phyloP scores from a whole-genome alignment of 2,329 filamentous ascomycete genomes.

The Beauveria varroae region DNA sequence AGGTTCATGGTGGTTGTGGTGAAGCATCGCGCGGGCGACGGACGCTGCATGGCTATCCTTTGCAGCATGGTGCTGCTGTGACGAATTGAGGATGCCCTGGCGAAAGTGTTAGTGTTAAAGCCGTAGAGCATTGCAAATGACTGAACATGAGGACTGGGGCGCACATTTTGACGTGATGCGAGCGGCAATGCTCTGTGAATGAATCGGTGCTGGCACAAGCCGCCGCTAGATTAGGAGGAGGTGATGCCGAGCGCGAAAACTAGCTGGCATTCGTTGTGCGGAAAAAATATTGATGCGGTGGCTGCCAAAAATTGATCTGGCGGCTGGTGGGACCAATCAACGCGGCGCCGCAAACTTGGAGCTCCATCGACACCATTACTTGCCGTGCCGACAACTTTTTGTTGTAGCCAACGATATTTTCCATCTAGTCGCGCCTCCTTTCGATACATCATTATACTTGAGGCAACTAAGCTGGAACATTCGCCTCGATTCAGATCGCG shows the following conservation, averaged over 20 bases:
- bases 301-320: background rate
- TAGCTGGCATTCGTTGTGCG: background rate
- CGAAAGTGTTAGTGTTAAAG: background rate
- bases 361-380: constrained; percentile 3
- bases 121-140: background rate
- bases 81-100: constrained; percentile 9
- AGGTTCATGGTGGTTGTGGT: constrained; percentile 1
- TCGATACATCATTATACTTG: background rate
- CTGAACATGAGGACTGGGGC: background rate
- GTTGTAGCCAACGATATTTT: background rate
- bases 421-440: background rate
- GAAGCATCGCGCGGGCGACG: background rate
- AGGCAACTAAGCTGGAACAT: background rate
- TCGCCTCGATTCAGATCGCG: background rate
- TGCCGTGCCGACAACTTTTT: background rate
- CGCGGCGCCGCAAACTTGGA: constrained; percentile 14
- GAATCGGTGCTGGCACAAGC: background rate
- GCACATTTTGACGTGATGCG: constrained; percentile 3
- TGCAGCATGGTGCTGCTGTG: constrained; percentile 7
- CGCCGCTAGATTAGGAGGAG: constrained; percentile 2
- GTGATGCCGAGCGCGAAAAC: background rate
- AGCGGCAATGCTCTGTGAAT: constrained; percentile 1
- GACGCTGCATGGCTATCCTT: background rate
- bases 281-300: constrained; percentile 12
- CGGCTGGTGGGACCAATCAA: constrained; percentile 12